phyloP scores from a whole-genome alignment of 2,329 filamentous ascomycete genomes.

The Trichoderma koningii region DNA sequence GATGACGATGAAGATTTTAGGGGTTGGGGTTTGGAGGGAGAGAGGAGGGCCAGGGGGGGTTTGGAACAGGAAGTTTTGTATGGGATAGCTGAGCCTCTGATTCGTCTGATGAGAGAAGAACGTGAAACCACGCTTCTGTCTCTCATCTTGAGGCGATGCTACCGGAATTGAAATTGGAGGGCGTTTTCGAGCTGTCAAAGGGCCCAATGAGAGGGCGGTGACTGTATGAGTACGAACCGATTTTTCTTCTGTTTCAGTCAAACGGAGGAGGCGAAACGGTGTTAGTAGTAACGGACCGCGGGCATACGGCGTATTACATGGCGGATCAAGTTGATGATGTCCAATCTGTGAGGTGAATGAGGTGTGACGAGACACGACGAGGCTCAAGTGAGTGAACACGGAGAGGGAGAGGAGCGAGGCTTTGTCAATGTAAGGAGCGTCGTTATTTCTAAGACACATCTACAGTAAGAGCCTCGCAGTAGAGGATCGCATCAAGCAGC shows the following conservation, averaged over 20 bases:
- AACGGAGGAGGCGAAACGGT: background rate
- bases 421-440: no score
- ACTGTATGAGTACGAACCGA: background rate
- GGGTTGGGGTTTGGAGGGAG: background rate
- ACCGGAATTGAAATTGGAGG: conserved; percentile 10
- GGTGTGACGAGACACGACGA: background rate
- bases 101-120: background rate
- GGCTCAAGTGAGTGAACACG: no score
- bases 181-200: background rate
- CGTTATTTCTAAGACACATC: no score
- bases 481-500: no score
- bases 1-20: background rate
- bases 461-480: no score
- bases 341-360: background rate
- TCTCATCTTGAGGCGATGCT: conserved; percentile 1
- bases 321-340: background rate
- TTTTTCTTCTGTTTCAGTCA: background rate
- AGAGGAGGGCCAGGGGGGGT: no score
- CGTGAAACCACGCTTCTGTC: background rate
- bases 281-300: background rate
- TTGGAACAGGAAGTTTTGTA: no score
- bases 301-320: background rate
- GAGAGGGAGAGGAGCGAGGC: no score
- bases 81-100: no score
- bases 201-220: background rate